Base-by-base conservation (phyloP, 2,329 filamentous ascomycete species). In the Phaeosphaeriaceae sp. region DNA sequence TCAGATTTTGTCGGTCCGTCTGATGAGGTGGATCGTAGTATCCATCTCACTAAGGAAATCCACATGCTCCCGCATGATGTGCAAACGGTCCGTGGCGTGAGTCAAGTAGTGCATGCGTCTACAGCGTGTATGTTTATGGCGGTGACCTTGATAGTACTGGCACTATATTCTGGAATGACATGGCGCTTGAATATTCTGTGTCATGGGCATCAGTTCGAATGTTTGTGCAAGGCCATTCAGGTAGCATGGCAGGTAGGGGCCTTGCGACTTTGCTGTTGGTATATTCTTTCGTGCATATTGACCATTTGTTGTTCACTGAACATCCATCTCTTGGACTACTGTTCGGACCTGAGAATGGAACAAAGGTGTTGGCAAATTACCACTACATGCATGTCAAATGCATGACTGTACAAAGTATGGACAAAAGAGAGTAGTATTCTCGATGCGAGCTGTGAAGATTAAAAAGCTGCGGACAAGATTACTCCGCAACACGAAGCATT, bases 11-110 rank as follows among this genome's bases (percentile, higher is more conserved):
- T 47, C 45, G 45, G 45, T 9, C 45, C 22, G 13, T 24, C 4
- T 47, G 2, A 10, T 6, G 22, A 6, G n/a, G 45, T 47, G 45
- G 19, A 49, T 25, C 24, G 22, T 19, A 13, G 47, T 49, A 49
- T 13, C 47, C 25, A 49, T 36, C 27, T 22, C 17, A 40, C 27
- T 40, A 40, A 49, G n/a, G 10, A 49, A 17, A 25, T 49, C 47
- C 17, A 47, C 45, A 20, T 24, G 21, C 15, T 25, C 22, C 41
- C 21, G 17, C 45, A 49, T 49, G 25, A 49, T 49, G 21, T 33
- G 25, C 45, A 47, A 47, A 24, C 45, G 22, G 45, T 47, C 45
- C 22, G 15, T 47, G 45, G 45, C 22, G 45, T 47, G 45, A 27
- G 4, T 13, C 20, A 46, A 19, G 19, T 46, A 10, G 7, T 24